Conservation (phyloP, 2,329 filamentous ascomycete species). For the Colletotrichum magnum region DNA sequence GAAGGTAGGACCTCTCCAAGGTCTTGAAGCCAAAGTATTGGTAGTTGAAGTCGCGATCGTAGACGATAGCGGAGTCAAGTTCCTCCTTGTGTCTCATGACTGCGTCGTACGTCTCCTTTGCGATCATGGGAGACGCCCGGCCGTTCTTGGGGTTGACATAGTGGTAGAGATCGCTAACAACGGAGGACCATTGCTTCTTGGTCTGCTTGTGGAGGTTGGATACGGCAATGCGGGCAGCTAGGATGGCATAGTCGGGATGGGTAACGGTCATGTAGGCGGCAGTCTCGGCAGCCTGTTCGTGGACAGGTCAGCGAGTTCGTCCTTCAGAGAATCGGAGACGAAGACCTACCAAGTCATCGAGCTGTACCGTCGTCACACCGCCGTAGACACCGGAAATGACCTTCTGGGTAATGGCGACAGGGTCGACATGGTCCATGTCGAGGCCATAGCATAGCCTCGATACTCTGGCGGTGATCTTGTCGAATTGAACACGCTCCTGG, state of each 20-base stretch:
- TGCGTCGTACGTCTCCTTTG: constrained; percentile 88
- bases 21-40: constrained; percentile 99
- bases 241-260: constrained; percentile 98
- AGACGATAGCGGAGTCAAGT: constrained; percentile 98
- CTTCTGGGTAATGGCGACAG: constrained; percentile 98
- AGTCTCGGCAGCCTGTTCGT: constrained; percentile 89
- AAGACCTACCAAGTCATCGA: constrained; percentile 90
- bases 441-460: constrained; percentile 98
- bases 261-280: constrained; percentile 99
- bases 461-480: constrained; percentile 99
- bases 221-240: constrained; percentile 97
- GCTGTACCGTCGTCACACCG: constrained; percentile 94
- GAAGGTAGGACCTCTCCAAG: constrained; percentile 95
- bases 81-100: constrained; percentile 98
- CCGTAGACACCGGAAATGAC: constrained; percentile 99
- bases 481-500: constrained; percentile 99
- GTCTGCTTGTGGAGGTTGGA: constrained; percentile 99
- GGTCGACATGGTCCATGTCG: constrained; percentile 94
- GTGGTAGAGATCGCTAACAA: constrained; percentile 92
- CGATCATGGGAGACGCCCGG: constrained; percentile 92
- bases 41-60: constrained; percentile 99
- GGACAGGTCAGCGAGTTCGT: constrained; percentile 39
- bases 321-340: background rate
- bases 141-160: constrained; percentile 96
- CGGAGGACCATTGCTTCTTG: constrained; percentile 99